phyloP scores from a whole-genome alignment of 2,329 filamentous ascomycete species.

The Diaporthe destruens region DNA sequence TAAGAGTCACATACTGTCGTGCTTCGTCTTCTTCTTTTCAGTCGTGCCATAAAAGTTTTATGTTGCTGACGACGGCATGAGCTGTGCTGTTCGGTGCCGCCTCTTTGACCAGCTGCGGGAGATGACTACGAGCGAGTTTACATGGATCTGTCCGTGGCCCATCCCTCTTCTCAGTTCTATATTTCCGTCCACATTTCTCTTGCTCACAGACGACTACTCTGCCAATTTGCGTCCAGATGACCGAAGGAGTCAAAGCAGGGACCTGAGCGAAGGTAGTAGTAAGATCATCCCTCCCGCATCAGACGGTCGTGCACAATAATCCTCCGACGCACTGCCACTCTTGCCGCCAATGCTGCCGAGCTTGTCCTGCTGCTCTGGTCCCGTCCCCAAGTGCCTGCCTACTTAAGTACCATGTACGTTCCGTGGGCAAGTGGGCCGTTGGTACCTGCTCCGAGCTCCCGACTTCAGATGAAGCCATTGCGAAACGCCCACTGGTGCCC shows the following conservation, averaged over 20 bases:
- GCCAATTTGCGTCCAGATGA: not conserved
- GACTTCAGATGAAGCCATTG: conserved; percentile 41
- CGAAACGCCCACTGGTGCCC: conserved; percentile 32
- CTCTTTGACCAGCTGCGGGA: not conserved
- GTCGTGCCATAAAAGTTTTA: not conserved
- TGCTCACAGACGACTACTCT: not conserved
- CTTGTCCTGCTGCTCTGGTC: conserved; percentile 8
- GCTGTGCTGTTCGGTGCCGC: not conserved
- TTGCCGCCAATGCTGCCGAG: not conserved
- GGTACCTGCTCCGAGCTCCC: conserved; percentile 13
- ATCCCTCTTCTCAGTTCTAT: not conserved
- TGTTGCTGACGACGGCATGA: not conserved
- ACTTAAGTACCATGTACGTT: too few species aligned
- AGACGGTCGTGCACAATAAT: conserved; percentile 2
- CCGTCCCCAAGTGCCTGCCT: not conserved
- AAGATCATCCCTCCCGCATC: not conserved
- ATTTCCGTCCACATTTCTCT: not conserved
- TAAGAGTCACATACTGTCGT: conserved; percentile 16
- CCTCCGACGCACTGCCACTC: not conserved
- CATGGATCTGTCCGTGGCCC: too few species aligned
- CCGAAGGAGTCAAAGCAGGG: not conserved
- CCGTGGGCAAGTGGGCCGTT: not conserved
- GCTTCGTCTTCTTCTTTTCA: not conserved
- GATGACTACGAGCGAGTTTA: not conserved
- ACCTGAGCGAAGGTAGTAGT: not conserved